Evolutionary conservation across 331 rosid species (phyloP), one percentile per base, ranked within the genome.

Genomic region (Dryas integrifolia): DNA sequence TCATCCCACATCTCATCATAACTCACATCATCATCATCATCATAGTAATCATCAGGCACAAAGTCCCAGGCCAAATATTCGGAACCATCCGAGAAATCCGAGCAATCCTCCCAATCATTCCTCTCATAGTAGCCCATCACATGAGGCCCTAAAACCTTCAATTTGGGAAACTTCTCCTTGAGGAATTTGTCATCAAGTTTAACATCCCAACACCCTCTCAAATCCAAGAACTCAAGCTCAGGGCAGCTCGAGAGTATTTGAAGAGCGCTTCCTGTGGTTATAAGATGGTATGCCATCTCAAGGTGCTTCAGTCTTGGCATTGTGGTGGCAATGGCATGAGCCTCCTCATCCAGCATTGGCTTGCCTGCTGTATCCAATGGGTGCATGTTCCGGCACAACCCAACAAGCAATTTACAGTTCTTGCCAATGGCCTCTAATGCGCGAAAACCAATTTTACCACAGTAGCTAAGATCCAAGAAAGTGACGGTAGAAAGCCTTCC

Each of bases 231-330:
- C 13, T 89, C 96, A 4, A 94, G 96, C 72, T 88, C 72, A 0
- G 87, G 83, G 69, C 97, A 91, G 72, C 77, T 64, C 3, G 97
- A 79, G 13, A 94, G 92, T 68, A 94, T 86, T 38, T 79, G 67
- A 48, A 85, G 79, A 39, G 86, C 85, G 10, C 97, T 89, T 0
- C 69, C 60, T 0, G 97, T 82, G 83, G 86, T 84, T 18, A 85
- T 73, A 43, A 86, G 75, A 67, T 94, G 96, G 79, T 91, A 94
- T 44, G 96, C 96, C 90, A 94, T 87, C 77, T 94, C 98, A 5
- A 94, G 96, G 77, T 89, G 98, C 81, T 88, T 83, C 56, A 94
- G 97, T 70, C 86, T 89, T 1, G 96, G 96, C 98, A 94, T 94
- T 39, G 98, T 94, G 70, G 96, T 69, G 67, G 97, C 92, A 65